These are phyloP conservation scores for Zasmidium cellare DNA, from an alignment of 2,329 filamentous ascomycete species.

Conservation along the genomic window DNA sequence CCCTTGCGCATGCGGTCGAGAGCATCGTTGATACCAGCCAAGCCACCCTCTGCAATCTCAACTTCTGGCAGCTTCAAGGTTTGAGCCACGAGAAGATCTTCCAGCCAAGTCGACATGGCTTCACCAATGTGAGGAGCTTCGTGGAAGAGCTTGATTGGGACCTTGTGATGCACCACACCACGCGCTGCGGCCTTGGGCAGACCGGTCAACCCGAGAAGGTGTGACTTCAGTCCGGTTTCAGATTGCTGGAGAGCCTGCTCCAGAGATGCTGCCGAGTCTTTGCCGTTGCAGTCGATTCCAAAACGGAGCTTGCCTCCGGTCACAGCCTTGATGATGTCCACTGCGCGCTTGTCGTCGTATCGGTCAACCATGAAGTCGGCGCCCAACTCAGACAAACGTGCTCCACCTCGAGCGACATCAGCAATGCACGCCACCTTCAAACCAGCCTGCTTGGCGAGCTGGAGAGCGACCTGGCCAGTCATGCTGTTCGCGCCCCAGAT, in stretches of 20 bases:
- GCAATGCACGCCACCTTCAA: constrained; percentile 66
- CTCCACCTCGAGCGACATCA: constrained; percentile 66
- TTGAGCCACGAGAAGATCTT: constrained; percentile 59
- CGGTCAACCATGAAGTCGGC: constrained; percentile 70
- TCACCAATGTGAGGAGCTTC: constrained; percentile 65
- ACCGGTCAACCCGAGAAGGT: constrained; percentile 68
- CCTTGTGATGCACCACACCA: constrained; percentile 59
- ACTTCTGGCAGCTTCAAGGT: constrained; percentile 63
- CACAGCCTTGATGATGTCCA: constrained; percentile 62
- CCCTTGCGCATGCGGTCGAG: constrained; percentile 66
- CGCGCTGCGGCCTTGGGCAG: constrained; percentile 59
- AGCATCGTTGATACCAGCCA: constrained; percentile 67
- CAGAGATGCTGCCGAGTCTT: constrained; percentile 61
- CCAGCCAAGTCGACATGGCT: constrained; percentile 65
- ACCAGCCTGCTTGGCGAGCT: constrained; percentile 67
- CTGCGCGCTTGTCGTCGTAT: constrained; percentile 63
- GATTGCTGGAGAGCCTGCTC: constrained; percentile 51
- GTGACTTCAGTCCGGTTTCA: constrained; percentile 37
- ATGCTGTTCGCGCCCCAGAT: constrained; percentile 78
- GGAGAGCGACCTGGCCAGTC: constrained; percentile 65
- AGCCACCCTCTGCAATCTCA: constrained; percentile 62
- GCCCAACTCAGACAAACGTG: constrained; percentile 53
- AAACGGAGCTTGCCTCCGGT: constrained; percentile 62
- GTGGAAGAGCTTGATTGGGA: constrained; percentile 77
- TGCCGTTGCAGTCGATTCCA: constrained; percentile 67